Percentiles rank a stretch among this genome's conserved stretches.
Conservation (phyloP, 129 eudicot genomes). For the Helichrysum umbraculigerum region DNA sequence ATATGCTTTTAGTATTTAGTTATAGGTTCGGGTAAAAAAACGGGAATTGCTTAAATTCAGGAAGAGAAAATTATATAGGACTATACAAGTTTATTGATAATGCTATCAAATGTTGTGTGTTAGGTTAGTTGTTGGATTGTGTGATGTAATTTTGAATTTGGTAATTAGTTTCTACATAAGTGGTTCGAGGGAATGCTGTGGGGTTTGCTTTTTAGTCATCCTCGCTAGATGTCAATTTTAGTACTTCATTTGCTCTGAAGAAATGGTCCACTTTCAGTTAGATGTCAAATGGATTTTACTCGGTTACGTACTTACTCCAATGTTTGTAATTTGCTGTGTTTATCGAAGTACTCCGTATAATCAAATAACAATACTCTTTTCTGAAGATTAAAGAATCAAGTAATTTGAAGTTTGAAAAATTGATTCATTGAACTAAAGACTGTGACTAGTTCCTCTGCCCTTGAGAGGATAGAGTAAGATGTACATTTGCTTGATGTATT, state of each 20-base stretch:
- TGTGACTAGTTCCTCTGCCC: background rate
- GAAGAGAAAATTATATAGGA: background rate
- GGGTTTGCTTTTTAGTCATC: constrained; percentile 12
- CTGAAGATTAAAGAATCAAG: background rate
- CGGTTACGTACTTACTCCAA: background rate
- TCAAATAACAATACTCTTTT: background rate
- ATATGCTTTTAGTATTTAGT: background rate
- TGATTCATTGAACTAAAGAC: background rate
- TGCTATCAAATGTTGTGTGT: constrained; percentile 5
- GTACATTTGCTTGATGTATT: background rate
- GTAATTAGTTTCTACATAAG: constrained; percentile 9
- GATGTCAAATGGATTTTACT: constrained; percentile 1
- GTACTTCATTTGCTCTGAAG: constrained; percentile 4
- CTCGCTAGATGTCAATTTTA: constrained; percentile 3
- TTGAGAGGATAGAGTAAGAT: constrained; percentile 4
- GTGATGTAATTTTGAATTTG: constrained; percentile 7
- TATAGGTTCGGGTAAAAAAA: background rate
- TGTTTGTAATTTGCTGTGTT: constrained; percentile 3
- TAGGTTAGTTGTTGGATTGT: background rate
- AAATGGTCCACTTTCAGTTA: constrained; percentile 9
- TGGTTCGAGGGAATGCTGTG: constrained; percentile 14
- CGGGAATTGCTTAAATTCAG: background rate
- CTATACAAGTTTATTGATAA: background rate
- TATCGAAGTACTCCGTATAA: background rate
- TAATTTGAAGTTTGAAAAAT: constrained; percentile 1